Evolutionary conservation across 192 early-diverging fungal species (phyloP), one percentile per base, ranked within the genome.

Genomic region (Phycomyces nitens): DNA sequence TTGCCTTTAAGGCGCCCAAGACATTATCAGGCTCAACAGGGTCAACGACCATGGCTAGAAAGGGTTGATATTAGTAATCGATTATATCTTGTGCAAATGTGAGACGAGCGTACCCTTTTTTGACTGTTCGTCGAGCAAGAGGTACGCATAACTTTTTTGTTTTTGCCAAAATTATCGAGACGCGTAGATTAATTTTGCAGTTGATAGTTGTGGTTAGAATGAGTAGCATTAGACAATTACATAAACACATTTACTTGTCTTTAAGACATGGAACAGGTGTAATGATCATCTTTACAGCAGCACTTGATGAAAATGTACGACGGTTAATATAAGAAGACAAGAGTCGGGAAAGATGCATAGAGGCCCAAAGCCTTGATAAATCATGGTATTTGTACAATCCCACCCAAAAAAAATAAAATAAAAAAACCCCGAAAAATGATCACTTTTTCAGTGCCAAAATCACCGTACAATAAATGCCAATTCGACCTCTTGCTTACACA

Each of bases 1-100:
- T 47, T 12, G 58, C 23, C 2, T 71, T 41, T 18, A 68, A 18
- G 7, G 65, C 69, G 21, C 41, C 40, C 0, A 76, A 43, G 0
- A 76, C 57, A 21, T 76, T 71, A 11, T 51, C 38, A 5, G 74
- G 74, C 29, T 76, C 74, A 10, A 68, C 74, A 14, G 74, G 74
- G 21, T 76, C 74, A 1, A 76, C 61, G 0, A 52, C 47, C 41
- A 65, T 69, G 18, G 65, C 74, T 76, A 62, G 53, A 15, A 29
- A 34, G 22, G 1, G 8, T 12, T 39, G 18, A 56, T 39, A 55
- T 24, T 58, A 16, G 23, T n/a, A 44, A 40, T 41, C 20, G 21
- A 23, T 24, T 22, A 27, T 24, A 26, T 26, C n/a, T n/a, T n/a
- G n/a, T n/a, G n/a, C n/a, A n/a, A n/a, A n/a, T n/a, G n/a, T n/a